Evolutionary conservation across 345 rosid species (phyloP), one percentile per base, ranked within the genome.

Genomic region (Pistacia integerrima): DNA sequence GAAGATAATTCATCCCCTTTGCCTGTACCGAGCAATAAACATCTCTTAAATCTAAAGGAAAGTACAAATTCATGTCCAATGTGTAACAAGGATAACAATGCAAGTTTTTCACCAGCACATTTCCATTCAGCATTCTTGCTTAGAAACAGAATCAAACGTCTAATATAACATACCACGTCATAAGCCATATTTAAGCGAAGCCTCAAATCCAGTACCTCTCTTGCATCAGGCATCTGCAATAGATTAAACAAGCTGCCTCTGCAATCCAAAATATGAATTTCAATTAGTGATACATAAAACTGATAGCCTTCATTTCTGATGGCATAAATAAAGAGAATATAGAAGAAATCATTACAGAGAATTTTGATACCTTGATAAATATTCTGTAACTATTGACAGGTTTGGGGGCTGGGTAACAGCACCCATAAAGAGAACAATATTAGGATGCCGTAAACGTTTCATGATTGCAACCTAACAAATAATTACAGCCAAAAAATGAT

Each of bases 1-100:
- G 90, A 73, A 92, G 93, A 80, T 92, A 92, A 85, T 90, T 90
- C 93, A 92, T 90, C 62, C 97, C 97, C 77, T 82, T 90, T 57
- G 94, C 97, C 97, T 92, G 85, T 74, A 71, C 52, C 65, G 46
- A 79, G 68, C 22, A 73, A 74, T 13, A 81, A 51, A 70, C 56
- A 66, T 30, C 33, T 73, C 72, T 64, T 75, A 16, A 74, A 49
- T 75, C 33, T 71, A 62, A 71, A 25, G 64, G 55, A 48, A 79
- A 11, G 9, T 14, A 11, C 25, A 64, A 13, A 52, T 14, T 61
- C 25, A 49, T 49, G 30, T 69, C 22, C 33, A 30, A 70, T 64
- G 51, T 1, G 33, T 16, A 73, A 65, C 30, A 12, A 60, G 61
- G 20, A 65, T 11, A 58, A n/a, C 41, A 9, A 28, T 41, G 44